Evolutionary conservation across 1,139 yeast species (phyloP), one percentile per base, ranked within the genome.

Genomic region (Lodderomyces beijingensis): DNA sequence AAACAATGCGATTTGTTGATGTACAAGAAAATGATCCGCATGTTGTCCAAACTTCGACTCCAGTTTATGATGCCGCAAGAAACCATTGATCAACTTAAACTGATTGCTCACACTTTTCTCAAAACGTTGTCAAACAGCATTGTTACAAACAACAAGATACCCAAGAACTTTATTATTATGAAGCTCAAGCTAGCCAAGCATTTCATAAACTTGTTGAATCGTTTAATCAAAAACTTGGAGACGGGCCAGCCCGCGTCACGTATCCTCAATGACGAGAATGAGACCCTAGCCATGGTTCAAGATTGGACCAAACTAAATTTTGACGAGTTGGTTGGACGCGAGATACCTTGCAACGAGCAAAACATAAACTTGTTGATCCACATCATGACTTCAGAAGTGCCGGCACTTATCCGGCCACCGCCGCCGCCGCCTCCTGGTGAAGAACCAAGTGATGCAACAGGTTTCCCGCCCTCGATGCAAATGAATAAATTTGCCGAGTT

Each of bases 31-130:
- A 63, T 84, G 65, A 66, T 79, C 13, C 74, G 75, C 43, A 69
- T 81, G 70, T 55, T 86, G 40, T 70, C 81, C n/a, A 80, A 80
- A 25, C 57, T 83, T 38, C 76, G 77, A n/a, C 56, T 78, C 25
- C 85, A 81, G 45, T 47, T 43, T 27, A 67, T 66, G 34, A 73
- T 80, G 7, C 85, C 87, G 2, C 59, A 59, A 1, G 70, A 70
- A 16, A 79, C 80, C n/a, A 47, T 77, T 21, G 53, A 55, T 5
- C 74, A 68, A 37, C 57, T 80, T 38, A 68, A 65, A 31, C 62
- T 60, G 18, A 60, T 80, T 28, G 56, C 75, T 2, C 43, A 53
- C 4, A 57, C 65, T 6, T 76, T 61, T 47, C 51, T 69, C 4
- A 65, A 62, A 19, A 63, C 64, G 38, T 53, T 74, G 17, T 47